phyloP scores from a whole-genome alignment of 176 grass and related monocot species.

The Phragmites australis region DNA sequence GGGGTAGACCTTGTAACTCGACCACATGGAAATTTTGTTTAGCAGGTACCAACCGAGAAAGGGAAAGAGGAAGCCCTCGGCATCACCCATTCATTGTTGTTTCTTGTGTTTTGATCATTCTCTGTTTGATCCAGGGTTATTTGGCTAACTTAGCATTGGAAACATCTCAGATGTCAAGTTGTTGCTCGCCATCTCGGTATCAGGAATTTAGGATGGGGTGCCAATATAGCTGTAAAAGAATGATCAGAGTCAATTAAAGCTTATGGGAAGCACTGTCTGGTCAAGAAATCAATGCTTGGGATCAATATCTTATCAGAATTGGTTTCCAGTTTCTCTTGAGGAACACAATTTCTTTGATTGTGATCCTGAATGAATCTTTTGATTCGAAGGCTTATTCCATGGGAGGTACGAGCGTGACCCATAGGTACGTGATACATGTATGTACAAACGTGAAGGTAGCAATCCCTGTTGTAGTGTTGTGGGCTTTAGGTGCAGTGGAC shows the following conservation, averaged over 20 bases:
- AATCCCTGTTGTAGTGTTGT: not conserved
- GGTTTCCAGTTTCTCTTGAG: not conserved
- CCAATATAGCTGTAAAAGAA: not conserved
- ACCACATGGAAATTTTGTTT: constrained; percentile 59
- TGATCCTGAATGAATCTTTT: not conserved
- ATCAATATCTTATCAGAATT: not conserved
- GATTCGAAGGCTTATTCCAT: not conserved
- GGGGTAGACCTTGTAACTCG: constrained; percentile 51
- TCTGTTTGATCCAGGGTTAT: constrained; percentile 6
- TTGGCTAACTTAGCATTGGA: constrained; percentile 5
- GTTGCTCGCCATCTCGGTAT: not conserved
- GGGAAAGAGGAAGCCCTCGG: constrained; percentile 28
- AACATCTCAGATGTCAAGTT: not conserved
- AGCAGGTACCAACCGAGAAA: constrained; percentile 44
- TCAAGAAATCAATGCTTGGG: not conserved
- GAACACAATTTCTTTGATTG: not conserved
- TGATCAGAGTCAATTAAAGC: not conserved
- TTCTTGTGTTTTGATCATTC: constrained; percentile 13
- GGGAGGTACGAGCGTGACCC: not conserved
- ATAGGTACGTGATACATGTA: not conserved
- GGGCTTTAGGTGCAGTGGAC: not conserved
- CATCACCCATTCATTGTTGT: not conserved
- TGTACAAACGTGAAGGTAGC: not conserved
- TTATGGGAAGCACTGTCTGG: not conserved
- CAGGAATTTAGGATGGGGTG: not conserved